These are phyloP conservation scores for Ascochyta lentis DNA, from an alignment of 2,329 filamentous ascomycete species.

Conservation along the genomic window DNA sequence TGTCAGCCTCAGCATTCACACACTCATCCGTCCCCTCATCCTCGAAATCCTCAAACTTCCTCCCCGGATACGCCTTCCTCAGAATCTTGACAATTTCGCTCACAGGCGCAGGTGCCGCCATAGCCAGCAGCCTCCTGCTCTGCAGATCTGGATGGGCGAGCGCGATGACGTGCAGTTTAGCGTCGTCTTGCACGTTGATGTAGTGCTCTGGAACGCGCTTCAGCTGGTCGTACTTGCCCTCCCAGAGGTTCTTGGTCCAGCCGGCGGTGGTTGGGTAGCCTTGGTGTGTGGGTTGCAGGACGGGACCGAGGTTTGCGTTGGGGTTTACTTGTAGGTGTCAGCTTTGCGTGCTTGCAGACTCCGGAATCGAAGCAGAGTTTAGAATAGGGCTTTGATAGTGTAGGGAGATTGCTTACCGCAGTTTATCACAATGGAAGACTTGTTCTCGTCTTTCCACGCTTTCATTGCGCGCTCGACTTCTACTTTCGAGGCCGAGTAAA, in stretches of 20 bases:
- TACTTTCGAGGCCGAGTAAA: constrained; percentile 58
- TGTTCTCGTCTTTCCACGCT: constrained; percentile 54
- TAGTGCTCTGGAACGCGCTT: constrained; percentile 28
- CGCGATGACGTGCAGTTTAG: constrained; percentile 61
- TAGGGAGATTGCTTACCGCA: constrained; percentile 9
- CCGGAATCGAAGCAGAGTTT: no score
- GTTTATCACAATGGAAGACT: constrained; percentile 55
- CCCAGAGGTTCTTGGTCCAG: constrained; percentile 34
- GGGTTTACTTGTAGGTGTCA: constrained; percentile 23
- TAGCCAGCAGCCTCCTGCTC: constrained; percentile 62
- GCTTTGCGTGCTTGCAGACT: no score
- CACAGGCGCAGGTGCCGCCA: constrained; percentile 56
- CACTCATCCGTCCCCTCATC: constrained; percentile 25
- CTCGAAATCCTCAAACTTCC: constrained; percentile 39
- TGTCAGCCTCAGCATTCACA: constrained; percentile 23
- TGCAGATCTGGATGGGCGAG: constrained; percentile 55
- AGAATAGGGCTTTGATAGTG: no score
- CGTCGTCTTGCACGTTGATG: constrained; percentile 38
- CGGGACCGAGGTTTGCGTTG: constrained; percentile 46
- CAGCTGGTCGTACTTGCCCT: constrained; percentile 35
- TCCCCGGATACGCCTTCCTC: constrained; percentile 50
- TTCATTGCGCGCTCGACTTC: constrained; percentile 56
- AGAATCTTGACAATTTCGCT: constrained; percentile 53
- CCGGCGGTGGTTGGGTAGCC: constrained; percentile 38
- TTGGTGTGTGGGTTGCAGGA: constrained; percentile 46